Percentiles rank a stretch among this genome's conserved stretches.
phyloP scores from a whole-genome alignment of 768 basidiomycete genomes.

The Paxillus rubicundulus region DNA sequence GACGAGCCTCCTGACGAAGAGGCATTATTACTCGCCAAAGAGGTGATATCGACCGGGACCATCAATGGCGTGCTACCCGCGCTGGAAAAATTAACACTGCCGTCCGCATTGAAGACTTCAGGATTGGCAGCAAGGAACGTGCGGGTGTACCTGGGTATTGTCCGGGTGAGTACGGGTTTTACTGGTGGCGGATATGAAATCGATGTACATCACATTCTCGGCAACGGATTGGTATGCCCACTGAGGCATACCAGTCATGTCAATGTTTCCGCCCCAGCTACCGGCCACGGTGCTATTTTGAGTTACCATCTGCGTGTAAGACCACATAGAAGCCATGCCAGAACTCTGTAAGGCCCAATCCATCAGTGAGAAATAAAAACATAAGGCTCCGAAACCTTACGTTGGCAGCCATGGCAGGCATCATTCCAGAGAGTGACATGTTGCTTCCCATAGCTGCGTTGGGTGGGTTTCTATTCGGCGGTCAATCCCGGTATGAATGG shows the following conservation, averaged over 20 bases:
- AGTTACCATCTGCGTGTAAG: constrained; percentile 50
- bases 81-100: constrained; percentile 47
- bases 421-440: constrained; percentile 52
- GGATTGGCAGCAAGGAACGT: constrained; percentile 47
- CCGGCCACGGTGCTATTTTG: constrained; percentile 45
- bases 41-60: constrained; percentile 58
- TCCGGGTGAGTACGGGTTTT: constrained; percentile 1
- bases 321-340: constrained; percentile 52
- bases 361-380: background rate
- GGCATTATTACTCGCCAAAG: constrained; percentile 33
- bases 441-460: constrained; percentile 41
- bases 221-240: constrained; percentile 51
- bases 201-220: constrained; percentile 52
- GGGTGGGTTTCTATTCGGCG: constrained; percentile 49
- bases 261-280: constrained; percentile 62
- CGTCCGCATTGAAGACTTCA: constrained; percentile 49
- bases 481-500: background rate
- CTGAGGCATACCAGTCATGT: constrained; percentile 51
- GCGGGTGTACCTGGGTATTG: constrained; percentile 35
- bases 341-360: constrained; percentile 41
- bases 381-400: constrained; percentile 30
- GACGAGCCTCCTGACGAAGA: constrained; percentile 25
- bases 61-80: constrained; percentile 47
- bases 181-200: background rate
- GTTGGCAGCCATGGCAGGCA: constrained; percentile 45